Base-by-base conservation (phyloP, 805 yeast species). In the Metschnikowia matae region DNA sequence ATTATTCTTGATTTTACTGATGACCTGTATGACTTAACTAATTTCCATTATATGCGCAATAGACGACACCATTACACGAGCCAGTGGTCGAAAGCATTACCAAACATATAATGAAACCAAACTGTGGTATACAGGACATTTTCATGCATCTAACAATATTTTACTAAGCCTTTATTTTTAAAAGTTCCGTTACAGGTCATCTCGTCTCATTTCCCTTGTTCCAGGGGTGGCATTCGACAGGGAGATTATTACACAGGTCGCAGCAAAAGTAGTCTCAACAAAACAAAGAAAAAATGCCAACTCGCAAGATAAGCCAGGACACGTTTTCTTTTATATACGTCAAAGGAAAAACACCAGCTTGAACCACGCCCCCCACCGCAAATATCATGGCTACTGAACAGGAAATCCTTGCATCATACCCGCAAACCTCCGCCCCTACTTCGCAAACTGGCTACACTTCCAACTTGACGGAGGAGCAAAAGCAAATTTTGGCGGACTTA, bases 391-490 rank as follows among this genome's bases (percentile, higher is more conserved):
- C 65, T 33, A 52, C 70, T 33, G 72, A 69, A 57, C 59, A 64
- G 51, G 77, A 73, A 56, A 61, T 72, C 45, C 66, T 73, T 48
- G 78, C 74, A 23, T 83, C 90, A n/a, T 86, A 77, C 65, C 94
- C 95, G 29, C 91, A 87, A 64, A 69, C 64, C 15, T 76, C 82
- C 44, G 83, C 86, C n/a, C 77, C 81, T 20, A 79, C 82, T 15
- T 67, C 69, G 17, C 81, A 80, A 54, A 74, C 87, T 23, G 97
- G 97, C 4, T 84, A 82, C 68, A 89, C 96, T 26, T 96, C 97
- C 31, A 82, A 81, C 62, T 73, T 89, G 54, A 83, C 89, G 10
- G 79, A 78, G 8, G 82, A 80, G 43, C 96, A 94, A 70, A 73
- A 78, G 65, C 68, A 72, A 31, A 77, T 79, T 26, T 70, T 92